Conservation (phyloP, 108 stramenopile species). For the Thalassiosira profunda region DNA sequence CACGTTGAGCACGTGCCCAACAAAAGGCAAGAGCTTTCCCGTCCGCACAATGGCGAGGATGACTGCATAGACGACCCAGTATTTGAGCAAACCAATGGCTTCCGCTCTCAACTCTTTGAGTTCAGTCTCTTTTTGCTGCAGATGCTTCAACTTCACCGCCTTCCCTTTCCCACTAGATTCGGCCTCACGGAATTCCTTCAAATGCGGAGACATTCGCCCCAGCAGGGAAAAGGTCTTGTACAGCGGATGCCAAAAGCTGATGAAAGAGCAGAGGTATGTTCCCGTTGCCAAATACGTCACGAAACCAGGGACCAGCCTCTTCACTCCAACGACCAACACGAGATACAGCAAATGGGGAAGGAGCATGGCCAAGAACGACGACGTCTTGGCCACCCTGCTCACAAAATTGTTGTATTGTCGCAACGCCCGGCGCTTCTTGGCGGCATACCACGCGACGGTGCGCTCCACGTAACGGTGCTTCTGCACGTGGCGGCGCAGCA, state of each 20-base stretch:
- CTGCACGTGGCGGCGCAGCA: conserved; percentile 63
- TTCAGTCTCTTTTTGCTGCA: conserved; percentile 37
- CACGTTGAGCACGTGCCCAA: conserved; percentile 39
- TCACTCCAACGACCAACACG: conserved; percentile 26
- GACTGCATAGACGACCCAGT: conserved; percentile 75
- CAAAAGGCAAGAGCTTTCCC: conserved; percentile 55
- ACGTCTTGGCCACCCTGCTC: conserved; percentile 58
- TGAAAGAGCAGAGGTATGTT: conserved; percentile 48
- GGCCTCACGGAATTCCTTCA: conserved; percentile 13
- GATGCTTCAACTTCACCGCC: conserved; percentile 12
- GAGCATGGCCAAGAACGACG: conserved; percentile 70
- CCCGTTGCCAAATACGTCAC: conserved; percentile 62
- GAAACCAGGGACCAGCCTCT: conserved; percentile 49
- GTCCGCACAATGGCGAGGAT: conserved; percentile 48
- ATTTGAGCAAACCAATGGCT: conserved; percentile 61
- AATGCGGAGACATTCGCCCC: conserved; percentile 11
- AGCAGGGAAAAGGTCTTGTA: conserved; percentile 55
- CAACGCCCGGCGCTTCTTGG: conserved; percentile 39
- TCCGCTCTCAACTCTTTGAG: conserved; percentile 20
- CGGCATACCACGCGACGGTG: conserved; percentile 43
- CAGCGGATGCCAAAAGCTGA: conserved; percentile 65
- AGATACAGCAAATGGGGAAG: conserved; percentile 73
- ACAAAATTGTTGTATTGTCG: conserved; percentile 42
- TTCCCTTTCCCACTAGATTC: conserved; percentile 3
- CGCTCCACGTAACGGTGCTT: conserved; percentile 66